Percentiles rank a stretch among this genome's conserved stretches.
phyloP scores from a whole-genome alignment of 2,329 filamentous ascomycete genomes.

The Penicillium sp. region DNA sequence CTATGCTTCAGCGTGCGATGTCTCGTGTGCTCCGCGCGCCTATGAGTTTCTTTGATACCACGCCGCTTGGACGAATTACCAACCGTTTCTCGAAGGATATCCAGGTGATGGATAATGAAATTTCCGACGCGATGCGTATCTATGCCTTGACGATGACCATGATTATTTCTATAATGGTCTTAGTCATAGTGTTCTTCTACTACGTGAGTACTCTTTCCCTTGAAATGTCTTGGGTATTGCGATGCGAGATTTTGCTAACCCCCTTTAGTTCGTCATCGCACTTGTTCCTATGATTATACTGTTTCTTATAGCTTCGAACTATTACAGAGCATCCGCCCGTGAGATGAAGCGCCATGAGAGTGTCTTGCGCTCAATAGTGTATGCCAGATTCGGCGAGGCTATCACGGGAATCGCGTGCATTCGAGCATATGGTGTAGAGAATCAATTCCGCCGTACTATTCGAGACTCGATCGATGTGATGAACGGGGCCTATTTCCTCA shows the following conservation, averaged over 20 bases:
- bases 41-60: conserved; percentile 95
- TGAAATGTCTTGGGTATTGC: neutral
- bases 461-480: conserved; percentile 78
- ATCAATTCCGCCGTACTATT: conserved; percentile 70
- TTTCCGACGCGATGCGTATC: conserved; percentile 88
- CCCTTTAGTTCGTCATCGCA: conserved; percentile 62
- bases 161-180: conserved; percentile 77
- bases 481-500: conserved; percentile 91
- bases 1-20: conserved; percentile 78
- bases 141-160: conserved; percentile 82
- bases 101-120: conserved; percentile 91
- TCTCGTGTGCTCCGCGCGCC: conserved; percentile 67
- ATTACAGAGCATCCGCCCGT: conserved; percentile 86
- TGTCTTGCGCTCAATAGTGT: conserved; percentile 80
- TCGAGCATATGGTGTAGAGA: conserved; percentile 79
- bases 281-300: conserved; percentile 68
- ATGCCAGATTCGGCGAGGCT: conserved; percentile 87
- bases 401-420: conserved; percentile 75
- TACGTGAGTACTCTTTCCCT: conserved; percentile 51
- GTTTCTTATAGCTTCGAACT: conserved; percentile 78
- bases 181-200: conserved; percentile 94
- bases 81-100: conserved; percentile 96
- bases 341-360: conserved; percentile 95
- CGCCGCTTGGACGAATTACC: conserved; percentile 88
- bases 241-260: conserved; percentile 1